phyloP scores from a whole-genome alignment of 225 moss, liverwort and hornwort genomes.

The Sphagnum tenellum region DNA sequence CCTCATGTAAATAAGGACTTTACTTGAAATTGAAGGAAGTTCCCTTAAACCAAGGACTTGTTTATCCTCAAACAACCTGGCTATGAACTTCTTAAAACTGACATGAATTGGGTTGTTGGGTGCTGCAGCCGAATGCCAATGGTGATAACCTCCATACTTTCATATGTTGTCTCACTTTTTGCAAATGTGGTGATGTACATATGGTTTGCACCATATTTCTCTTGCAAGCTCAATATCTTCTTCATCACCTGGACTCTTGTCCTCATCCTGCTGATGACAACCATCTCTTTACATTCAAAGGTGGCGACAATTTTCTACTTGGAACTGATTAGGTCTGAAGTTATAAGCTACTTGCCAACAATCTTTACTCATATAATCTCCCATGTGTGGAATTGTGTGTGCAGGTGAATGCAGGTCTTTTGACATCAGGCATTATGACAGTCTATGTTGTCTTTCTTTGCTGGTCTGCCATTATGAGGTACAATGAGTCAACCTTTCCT shows the following conservation, averaged over 20 bases:
- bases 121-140: slow-evolving; percentile 44
- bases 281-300: slow-evolving; percentile 51
- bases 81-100: neutral
- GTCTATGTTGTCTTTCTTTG: slow-evolving; percentile 93
- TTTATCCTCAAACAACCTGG: neutral
- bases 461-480: slow-evolving; percentile 99
- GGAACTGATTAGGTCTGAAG: no score
- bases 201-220: slow-evolving; percentile 56
- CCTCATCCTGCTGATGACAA: slow-evolving; percentile 33
- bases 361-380: no score
- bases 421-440: slow-evolving; percentile 77
- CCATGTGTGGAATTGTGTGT: neutral
- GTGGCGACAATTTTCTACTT: slow-evolving; percentile 12
- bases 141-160: slow-evolving; percentile 33
- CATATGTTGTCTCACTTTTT: slow-evolving; percentile 28
- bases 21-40: no score
- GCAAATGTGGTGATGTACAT: slow-evolving; percentile 54
- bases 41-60: no score
- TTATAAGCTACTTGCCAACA: no score
- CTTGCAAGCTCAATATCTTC: slow-evolving; percentile 70
- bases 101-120: neutral
- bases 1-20: no score
- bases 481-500: neutral
- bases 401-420: slow-evolving; percentile 87
- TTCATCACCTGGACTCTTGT: slow-evolving; percentile 65